These are phyloP conservation scores for Wickerhamiella musiphila DNA, from an alignment of 805 yeast species.

Conservation along the genomic window DNA sequence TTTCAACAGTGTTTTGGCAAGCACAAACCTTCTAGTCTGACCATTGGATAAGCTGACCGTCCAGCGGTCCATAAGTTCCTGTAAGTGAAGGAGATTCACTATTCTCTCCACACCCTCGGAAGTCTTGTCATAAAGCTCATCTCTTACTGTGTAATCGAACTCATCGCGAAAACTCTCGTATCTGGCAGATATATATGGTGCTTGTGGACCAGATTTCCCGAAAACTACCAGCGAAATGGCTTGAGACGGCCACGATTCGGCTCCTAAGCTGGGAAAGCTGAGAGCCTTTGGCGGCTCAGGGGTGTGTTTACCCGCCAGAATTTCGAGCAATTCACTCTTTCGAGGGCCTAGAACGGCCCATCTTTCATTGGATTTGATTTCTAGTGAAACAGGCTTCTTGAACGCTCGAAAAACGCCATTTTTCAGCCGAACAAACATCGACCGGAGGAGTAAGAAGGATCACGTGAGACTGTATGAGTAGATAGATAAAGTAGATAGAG, in stretches of 20 bases:
- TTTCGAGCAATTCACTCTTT: slow-evolving; percentile 37
- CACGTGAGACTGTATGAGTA: no score
- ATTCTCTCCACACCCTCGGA: slow-evolving; percentile 26
- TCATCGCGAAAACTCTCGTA: slow-evolving; percentile 78
- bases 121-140: slow-evolving; percentile 36
- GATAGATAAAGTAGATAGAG: no score
- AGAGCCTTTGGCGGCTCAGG: slow-evolving; percentile 37
- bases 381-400: slow-evolving; percentile 26
- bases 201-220: slow-evolving; percentile 25
- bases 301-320: slow-evolving; percentile 37
- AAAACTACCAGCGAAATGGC: slow-evolving; percentile 30
- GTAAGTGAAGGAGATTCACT: slow-evolving; percentile 34
- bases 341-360: slow-evolving; percentile 42
- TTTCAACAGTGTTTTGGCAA: slow-evolving; percentile 55
- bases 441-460: no score
- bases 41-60: slow-evolving; percentile 83
- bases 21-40: slow-evolving; percentile 75
- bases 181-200: slow-evolving; percentile 71
- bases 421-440: slow-evolving; percentile 8
- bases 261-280: slow-evolving; percentile 34
- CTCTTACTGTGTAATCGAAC: slow-evolving; percentile 52
- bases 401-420: slow-evolving; percentile 18
- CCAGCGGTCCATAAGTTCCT: slow-evolving; percentile 51
- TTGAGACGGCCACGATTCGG: slow-evolving; percentile 29
- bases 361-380: slow-evolving; percentile 24